Evolutionary conservation across 148 eudicot species (phyloP), one percentile per base, ranked within the genome.

Genomic region (Oxyria digyna): DNA sequence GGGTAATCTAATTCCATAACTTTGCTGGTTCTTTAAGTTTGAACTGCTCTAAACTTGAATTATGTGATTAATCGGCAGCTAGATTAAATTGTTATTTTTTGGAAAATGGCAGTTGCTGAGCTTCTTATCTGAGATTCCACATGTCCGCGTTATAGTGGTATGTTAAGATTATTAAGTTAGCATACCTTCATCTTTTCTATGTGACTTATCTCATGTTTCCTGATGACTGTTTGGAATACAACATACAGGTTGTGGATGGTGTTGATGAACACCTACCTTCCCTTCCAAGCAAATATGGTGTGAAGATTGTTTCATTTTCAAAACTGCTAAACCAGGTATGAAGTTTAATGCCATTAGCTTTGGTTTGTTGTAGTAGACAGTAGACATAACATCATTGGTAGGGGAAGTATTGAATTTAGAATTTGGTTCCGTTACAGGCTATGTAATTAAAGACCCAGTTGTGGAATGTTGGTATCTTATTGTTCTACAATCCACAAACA

Each of bases 201-300:
- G 1, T 59, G 38, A 29, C 31, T 52, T 59, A 59, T 27, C 18
- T 29, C 65, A 29, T 29, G 12, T 20, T 7, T 67, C 20, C 69
- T 40, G 50, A 41, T 41, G 29, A 23, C 42, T 3, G 37, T 69
- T 42, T 42, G 69, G n/a, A 66, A 18, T 41, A 15, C 10, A 18
- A 65, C 63, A 29, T 69, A 45, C 83, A 93, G 98, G 96, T 89
- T 45, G 94, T 86, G 70, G 98, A 91, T 72, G 96, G 94, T 67
- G 76, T 84, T 32, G 94, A 89, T 82, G 91, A 87, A 77, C 81
- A 83, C 82, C 85, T 93, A 55, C 98, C 98, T 50, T 89, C 98
- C 62, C 88, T 86, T 73, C 91, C 98, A 54, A 77, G 78, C 59
- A 75, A 83, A 55, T 59, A 87, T 21, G 83, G 91, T 67, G 86